Percentiles rank a stretch among this genome's conserved stretches.
Conservation (phyloP, 192 early-diverging fungal genomes). For the Mortierella claussenii region DNA sequence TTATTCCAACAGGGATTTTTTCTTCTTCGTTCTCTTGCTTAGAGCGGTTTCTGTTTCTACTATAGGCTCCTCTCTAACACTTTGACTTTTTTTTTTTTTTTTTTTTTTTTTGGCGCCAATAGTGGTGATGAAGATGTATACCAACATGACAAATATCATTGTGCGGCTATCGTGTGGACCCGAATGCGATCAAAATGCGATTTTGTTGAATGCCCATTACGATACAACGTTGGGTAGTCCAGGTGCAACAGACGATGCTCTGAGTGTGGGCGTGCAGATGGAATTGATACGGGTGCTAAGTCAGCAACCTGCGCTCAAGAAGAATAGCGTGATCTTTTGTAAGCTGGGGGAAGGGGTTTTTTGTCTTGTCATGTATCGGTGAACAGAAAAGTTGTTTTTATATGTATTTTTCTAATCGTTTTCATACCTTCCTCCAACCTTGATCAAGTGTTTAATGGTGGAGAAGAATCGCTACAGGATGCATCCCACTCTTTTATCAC, state of each 20-base stretch:
- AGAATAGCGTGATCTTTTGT: conserved; percentile 63
- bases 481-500: conserved; percentile 79
- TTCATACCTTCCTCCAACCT: background rate
- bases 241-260: conserved; percentile 72
- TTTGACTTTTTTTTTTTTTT: too few species aligned
- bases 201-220: conserved; percentile 76
- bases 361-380: background rate
- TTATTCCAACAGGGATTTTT: too few species aligned
- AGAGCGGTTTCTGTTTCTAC: too few species aligned
- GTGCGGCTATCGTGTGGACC: conserved; percentile 75
- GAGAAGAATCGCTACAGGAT: conserved; percentile 78
- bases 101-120: background rate
- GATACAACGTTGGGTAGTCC: conserved; percentile 69
- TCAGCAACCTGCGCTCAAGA: conserved; percentile 45
- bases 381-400: background rate
- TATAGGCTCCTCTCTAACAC: too few species aligned
- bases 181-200: conserved; percentile 67
- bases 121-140: conserved; percentile 72
- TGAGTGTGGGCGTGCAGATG: conserved; percentile 71
- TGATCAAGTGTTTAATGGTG: conserved; percentile 74
- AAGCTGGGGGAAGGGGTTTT: conserved; percentile 9
- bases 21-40: too few species aligned
- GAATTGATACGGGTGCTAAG: conserved; percentile 63
- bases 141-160: conserved; percentile 75
- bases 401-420: background rate